Percentiles rank a stretch among this genome's conserved stretches.
Conservation (phyloP, 2,329 filamentous ascomycete genomes). For the Cadophora sp. region DNA sequence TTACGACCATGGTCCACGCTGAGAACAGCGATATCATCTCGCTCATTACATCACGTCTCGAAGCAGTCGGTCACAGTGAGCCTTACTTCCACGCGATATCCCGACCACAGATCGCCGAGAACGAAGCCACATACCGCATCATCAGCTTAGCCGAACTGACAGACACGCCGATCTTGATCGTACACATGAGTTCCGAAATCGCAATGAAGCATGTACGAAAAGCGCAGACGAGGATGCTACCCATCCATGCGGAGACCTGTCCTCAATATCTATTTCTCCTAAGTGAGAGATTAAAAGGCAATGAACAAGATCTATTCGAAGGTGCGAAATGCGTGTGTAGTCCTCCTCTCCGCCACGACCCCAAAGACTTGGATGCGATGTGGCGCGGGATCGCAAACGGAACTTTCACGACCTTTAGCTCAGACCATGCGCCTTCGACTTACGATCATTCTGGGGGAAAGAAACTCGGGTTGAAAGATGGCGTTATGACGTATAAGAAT, state of each 20-base stretch:
- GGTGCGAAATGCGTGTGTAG: slow-evolving; percentile 62
- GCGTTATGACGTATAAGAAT: slow-evolving; percentile 34
- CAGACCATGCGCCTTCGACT: slow-evolving; percentile 40
- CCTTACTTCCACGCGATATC: slow-evolving; percentile 56
- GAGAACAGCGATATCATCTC: slow-evolving; percentile 55
- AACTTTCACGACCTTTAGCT: slow-evolving; percentile 61
- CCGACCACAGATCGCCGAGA: slow-evolving; percentile 54
- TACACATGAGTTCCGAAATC: slow-evolving; percentile 57
- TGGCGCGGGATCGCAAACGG: slow-evolving; percentile 59
- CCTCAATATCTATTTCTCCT: slow-evolving; percentile 65
- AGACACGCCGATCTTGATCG: slow-evolving; percentile 59
- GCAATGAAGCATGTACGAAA: slow-evolving; percentile 56
- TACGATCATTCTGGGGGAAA: slow-evolving; percentile 37
- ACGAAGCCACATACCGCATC: slow-evolving; percentile 57
- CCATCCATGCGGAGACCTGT: slow-evolving; percentile 63
- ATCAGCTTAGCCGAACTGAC: slow-evolving; percentile 57
- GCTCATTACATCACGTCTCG: slow-evolving; percentile 51
- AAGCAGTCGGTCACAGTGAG: slow-evolving; percentile 48
- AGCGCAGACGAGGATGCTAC: slow-evolving; percentile 57
- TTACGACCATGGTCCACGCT: slow-evolving; percentile 58
- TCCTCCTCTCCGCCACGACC: slow-evolving; percentile 56
- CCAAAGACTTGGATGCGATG: slow-evolving; percentile 57
- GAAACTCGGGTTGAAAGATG: slow-evolving; percentile 34
- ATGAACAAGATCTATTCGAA: slow-evolving; percentile 50
- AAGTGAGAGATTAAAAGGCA: slow-evolving; percentile 52